Evolutionary conservation across 371 early-diverging fungal species (phyloP).

Genomic region (Syncephalis fuscata): DNA sequence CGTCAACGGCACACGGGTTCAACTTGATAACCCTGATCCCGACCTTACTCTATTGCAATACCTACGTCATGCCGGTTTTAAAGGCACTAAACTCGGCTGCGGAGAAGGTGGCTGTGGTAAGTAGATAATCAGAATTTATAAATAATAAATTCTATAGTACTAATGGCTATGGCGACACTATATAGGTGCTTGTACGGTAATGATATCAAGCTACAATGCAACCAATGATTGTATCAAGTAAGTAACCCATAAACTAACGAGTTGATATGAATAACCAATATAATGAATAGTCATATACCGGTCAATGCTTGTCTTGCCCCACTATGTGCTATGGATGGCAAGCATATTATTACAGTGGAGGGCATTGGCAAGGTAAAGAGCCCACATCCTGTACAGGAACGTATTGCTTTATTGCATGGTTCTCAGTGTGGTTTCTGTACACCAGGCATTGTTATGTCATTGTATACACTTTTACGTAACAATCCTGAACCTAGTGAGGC

Average conservation of each 20-base stretch:
- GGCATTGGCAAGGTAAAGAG: constrained; percentile 42
- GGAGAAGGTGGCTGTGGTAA: constrained; percentile 49
- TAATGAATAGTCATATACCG: constrained; percentile 24
- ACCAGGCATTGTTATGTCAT: constrained; percentile 68
- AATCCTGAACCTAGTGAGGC: constrained; percentile 35
- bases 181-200: constrained; percentile 57
- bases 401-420: constrained; percentile 33
- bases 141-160: background rate
- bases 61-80: constrained; percentile 42
- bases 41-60: constrained; percentile 43
- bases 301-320: constrained; percentile 61
- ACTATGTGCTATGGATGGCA: constrained; percentile 45
- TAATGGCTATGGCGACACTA: background rate
- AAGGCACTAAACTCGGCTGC: constrained; percentile 69
- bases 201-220: constrained; percentile 37
- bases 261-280: no score
- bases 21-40: constrained; percentile 29
- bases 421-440: constrained; percentile 78
- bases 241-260: constrained; percentile 4
- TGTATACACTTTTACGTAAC: constrained; percentile 48
- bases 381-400: constrained; percentile 55
- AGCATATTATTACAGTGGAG: constrained; percentile 65
- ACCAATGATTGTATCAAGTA: no score
- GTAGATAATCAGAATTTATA: background rate
- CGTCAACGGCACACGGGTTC: constrained; percentile 28